A percentile compares a stretch with the other conserved stretches of the same genome.
Evolutionary conservation across 2,329 filamentous ascomycete species (phyloP).

Genomic region (Fusarium setosum): DNA sequence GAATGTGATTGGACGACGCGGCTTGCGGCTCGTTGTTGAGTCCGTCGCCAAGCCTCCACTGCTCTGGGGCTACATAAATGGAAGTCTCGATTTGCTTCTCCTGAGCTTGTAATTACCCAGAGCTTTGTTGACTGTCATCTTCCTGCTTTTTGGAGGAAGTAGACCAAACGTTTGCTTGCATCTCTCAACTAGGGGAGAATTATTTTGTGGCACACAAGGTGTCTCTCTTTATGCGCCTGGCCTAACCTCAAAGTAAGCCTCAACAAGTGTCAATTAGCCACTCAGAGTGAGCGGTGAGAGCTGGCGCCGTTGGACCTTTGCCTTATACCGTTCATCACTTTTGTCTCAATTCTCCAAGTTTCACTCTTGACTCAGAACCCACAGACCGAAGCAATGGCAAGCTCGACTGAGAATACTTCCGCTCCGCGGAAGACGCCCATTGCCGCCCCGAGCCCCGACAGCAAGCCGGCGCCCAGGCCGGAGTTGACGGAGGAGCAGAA

Average conservation of each 20-base stretch:
- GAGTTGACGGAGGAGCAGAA: constrained; percentile 81
- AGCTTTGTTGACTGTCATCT: neutral
- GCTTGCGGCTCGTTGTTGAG: constrained; percentile 27
- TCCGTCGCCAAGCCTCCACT: constrained; percentile 23
- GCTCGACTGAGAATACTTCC: constrained; percentile 28
- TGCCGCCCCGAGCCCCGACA: constrained; percentile 64
- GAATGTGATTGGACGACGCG: constrained; percentile 10
- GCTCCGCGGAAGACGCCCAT: constrained; percentile 66
- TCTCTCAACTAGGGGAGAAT: neutral
- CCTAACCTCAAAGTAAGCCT: constrained; percentile 7
- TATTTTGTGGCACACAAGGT: neutral
- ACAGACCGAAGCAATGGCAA: constrained; percentile 30
- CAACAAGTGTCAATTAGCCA: constrained; percentile 12
- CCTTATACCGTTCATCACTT: neutral
- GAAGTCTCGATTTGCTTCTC: constrained; percentile 25
- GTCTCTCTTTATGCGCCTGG: neutral
- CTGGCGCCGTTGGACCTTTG: constrained; percentile 1
- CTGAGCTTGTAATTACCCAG: constrained; percentile 11
- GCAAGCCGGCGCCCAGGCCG: constrained; percentile 66
- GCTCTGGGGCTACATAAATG: constrained; percentile 10
- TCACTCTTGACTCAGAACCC: neutral
- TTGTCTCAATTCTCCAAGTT: neutral
- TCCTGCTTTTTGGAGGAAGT: neutral
- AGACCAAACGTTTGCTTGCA: neutral
- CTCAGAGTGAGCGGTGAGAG: constrained; percentile 34